Base-by-base conservation (phyloP, 192 early-diverging fungal species). In the Allomyces macrogynus region DNA sequence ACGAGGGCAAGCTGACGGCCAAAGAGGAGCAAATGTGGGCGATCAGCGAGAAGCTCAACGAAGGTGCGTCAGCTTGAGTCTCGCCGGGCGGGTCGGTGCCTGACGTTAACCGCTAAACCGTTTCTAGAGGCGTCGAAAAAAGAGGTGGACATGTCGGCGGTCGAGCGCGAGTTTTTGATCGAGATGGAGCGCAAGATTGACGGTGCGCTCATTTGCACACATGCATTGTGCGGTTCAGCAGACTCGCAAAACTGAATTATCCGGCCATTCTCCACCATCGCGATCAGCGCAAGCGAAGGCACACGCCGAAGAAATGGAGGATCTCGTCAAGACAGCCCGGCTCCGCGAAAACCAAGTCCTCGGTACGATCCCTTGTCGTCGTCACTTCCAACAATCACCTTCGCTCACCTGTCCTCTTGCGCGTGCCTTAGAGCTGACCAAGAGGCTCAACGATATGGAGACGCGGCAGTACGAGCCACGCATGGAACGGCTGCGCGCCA, bases 1-100 rank as follows among this genome's bases (percentile, higher is more conserved):
- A 81, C 60, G 80, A 81, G 66, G 61, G 65, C 23, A 76, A 78
- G 63, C 68, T 81, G 62, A 76, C 78, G 68, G 68, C 71, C 54
- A 81, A 81, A 64, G 80, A 81, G 65, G 78, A 81, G 65, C 80
- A 81, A 62, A 75, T 81, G 72, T 81, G 80, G 80, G 70, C 72
- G 7, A 80, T 81, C 78, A 80, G 70, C 63, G 42, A 74, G 66
- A 78, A 80, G 63, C 71, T 81, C 64, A 72, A 74, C 12, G 80
- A 81, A 71, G 78, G 66, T 24, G 67, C 66, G 10, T 20, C 20
- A 0, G 3, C 49, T 57, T 57, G 4, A 0, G 3, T 40, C 32
- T 40, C 32, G 32, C 32, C 32, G 32, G 8, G 32, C 32, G 3
- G 32, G 32, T 40, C 7, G 7, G 3, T 40, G 7, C 3, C 32